Evolutionary conservation across 2,329 filamentous ascomycete genomes (phyloP).

Genomic region (Fusarium lyarnte): DNA sequence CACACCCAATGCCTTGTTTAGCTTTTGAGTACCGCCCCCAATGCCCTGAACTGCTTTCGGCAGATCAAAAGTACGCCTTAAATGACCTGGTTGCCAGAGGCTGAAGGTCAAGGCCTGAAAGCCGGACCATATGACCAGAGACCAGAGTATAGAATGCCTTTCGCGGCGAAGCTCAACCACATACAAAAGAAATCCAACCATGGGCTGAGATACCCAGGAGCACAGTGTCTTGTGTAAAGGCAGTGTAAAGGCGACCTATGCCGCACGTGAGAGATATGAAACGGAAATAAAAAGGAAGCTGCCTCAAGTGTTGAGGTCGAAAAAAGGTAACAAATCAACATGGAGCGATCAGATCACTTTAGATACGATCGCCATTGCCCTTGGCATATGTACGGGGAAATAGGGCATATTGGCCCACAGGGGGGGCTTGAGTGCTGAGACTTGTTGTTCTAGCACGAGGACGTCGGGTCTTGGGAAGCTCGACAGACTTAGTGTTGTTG

Average conservation of each 20-base stretch:
- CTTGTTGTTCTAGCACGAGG: slow-evolving; percentile 59
- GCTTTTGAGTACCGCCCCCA: slow-evolving; percentile 26
- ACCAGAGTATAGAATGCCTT: background rate
- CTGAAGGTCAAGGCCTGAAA: background rate
- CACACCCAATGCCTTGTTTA: slow-evolving; percentile 31
- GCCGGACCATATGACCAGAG: background rate
- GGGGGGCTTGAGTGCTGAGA: slow-evolving; percentile 53
- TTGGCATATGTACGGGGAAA: slow-evolving; percentile 54
- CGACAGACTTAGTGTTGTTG: slow-evolving; percentile 43
- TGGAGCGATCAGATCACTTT: slow-evolving; percentile 2
- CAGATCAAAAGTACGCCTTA: slow-evolving; percentile 21
- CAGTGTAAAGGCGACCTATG: slow-evolving; percentile 1
- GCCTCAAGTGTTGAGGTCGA: slow-evolving; percentile 1
- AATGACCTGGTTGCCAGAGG: slow-evolving; percentile 5
- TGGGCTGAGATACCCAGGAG: background rate
- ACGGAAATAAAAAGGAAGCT: background rate
- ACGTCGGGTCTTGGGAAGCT: slow-evolving; percentile 46
- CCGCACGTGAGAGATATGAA: slow-evolving; percentile 1
- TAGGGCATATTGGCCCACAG: slow-evolving; percentile 58
- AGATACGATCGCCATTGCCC: slow-evolving; percentile 48
- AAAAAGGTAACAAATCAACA: slow-evolving; percentile 12
- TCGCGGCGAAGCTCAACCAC: slow-evolving; percentile 9
- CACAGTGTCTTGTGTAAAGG: background rate
- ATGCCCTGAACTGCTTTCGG: slow-evolving; percentile 31
- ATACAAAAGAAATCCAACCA: slow-evolving; percentile 29